phyloP scores from a whole-genome alignment of 1,139 yeast species.

The Nematodospora anomalae region DNA sequence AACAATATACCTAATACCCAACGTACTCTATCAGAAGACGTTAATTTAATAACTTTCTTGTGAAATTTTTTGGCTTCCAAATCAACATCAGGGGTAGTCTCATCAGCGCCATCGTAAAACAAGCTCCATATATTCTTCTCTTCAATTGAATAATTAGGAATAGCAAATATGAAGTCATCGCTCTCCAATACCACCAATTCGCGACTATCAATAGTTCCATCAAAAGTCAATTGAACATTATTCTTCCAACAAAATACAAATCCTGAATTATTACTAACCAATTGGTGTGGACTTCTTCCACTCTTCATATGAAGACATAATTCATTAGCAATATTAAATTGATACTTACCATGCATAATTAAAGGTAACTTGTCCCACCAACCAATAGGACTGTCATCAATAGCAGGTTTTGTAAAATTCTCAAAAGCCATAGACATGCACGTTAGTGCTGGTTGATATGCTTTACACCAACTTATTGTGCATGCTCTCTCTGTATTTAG shows the following conservation, averaged over 20 bases:
- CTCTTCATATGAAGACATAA: conserved; percentile 60
- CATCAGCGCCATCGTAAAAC: conserved; percentile 27
- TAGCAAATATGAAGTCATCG: conserved; percentile 65
- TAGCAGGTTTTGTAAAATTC: conserved; percentile 66
- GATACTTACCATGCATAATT: conserved; percentile 47
- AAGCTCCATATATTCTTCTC: conserved; percentile 40
- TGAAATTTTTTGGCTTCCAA: conserved; percentile 33
- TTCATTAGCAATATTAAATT: conserved; percentile 54
- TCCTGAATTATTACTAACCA: conserved; percentile 73
- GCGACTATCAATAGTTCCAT: conserved; percentile 60
- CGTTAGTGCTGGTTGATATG: conserved; percentile 42
- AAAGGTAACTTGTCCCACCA: conserved; percentile 57
- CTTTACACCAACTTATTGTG: conserved; percentile 44
- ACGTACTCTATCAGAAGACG: conserved; percentile 40
- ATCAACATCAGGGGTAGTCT: conserved; percentile 22
- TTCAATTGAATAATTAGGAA: conserved; percentile 51
- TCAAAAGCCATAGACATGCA: conserved; percentile 43
- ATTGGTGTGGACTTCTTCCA: conserved; percentile 70
- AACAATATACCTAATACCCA: conserved; percentile 46
- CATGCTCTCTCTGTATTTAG: conserved; percentile 41
- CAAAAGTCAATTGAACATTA: conserved; percentile 58
- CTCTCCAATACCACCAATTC: conserved; percentile 66
- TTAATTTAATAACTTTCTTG: conserved; percentile 39
- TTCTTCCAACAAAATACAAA: conserved; percentile 78
- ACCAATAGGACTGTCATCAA: conserved; percentile 87